Conservation (phyloP, 2,329 filamentous ascomycete genomes). For the Pseudopyricularia javanii region DNA sequence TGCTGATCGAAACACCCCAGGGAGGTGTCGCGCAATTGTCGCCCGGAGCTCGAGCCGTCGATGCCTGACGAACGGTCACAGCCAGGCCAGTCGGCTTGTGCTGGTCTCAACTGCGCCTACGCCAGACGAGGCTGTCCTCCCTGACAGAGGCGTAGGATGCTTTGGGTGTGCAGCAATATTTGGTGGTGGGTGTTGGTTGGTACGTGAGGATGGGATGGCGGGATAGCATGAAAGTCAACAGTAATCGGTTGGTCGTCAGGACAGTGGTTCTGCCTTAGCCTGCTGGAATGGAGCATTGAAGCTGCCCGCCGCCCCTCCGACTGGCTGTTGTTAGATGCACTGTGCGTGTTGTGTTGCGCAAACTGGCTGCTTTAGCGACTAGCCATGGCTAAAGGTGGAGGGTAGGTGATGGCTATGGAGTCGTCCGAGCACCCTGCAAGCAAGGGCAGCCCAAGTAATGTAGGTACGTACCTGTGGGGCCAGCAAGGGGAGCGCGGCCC, state of each 20-base stretch:
- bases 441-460: no score
- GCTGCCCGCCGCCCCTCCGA: not conserved
- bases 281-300: not conserved
- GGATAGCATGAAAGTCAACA: not conserved
- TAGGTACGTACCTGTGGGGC: no score
- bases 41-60: not conserved
- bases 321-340: not conserved
- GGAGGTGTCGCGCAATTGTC: not conserved
- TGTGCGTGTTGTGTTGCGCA: not conserved
- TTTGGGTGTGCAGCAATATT: not conserved
- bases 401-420: not conserved
- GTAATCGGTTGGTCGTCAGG: not conserved
- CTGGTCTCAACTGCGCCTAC: not conserved
- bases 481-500: no score
- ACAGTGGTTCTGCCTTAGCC: not conserved
- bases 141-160: not conserved
- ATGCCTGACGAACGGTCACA: not conserved
- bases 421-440: not conserved
- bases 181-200: not conserved
- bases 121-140: not conserved
- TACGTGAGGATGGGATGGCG: not conserved
- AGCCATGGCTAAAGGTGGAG: not conserved
- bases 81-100: not conserved
- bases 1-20: not conserved
- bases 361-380: no score